These are phyloP conservation scores for Eucalyptus polyanthemos DNA, from an alignment of 345 rosid species.

Conservation along the genomic window DNA sequence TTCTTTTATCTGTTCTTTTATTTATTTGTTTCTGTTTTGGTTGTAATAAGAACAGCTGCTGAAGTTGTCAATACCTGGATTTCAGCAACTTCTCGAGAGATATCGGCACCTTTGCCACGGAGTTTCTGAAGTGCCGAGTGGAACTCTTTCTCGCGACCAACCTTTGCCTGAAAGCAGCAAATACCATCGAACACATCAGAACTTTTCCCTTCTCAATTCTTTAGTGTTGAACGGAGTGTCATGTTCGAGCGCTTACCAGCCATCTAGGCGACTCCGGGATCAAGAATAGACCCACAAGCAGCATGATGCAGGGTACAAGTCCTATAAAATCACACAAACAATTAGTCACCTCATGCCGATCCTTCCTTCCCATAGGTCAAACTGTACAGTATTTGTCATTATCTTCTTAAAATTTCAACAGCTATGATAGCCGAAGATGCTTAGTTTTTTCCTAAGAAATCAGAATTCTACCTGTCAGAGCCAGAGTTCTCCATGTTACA, in stretches of 20 bases:
- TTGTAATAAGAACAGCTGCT: not conserved
- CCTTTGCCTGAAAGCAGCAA: slow-evolving; percentile 48
- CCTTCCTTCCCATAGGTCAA: not conserved
- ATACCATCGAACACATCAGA: not conserved
- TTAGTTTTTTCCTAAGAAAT: not conserved
- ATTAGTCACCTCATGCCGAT: not conserved
- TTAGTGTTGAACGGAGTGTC: not conserved
- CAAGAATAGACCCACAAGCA: slow-evolving; percentile 59
- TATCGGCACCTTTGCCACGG: slow-evolving; percentile 55
- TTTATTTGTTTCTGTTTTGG: not conserved
- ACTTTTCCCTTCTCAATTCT: not conserved
- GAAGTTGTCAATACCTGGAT: slow-evolving; percentile 29
- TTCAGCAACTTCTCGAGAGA: slow-evolving; percentile 59
- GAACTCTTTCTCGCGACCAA: slow-evolving; percentile 55
- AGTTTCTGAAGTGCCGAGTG: slow-evolving; percentile 48
- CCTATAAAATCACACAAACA: slow-evolving; percentile 20
- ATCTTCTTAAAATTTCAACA: not conserved
- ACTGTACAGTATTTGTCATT: not conserved
- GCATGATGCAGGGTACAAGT: slow-evolving; percentile 53
- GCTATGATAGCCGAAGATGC: not conserved
- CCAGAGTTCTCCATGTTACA: slow-evolving; percentile 70
- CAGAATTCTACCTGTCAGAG: slow-evolving; percentile 48
- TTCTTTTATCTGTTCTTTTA: not conserved
- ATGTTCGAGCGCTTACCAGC: slow-evolving; percentile 39
- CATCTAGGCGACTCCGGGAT: slow-evolving; percentile 92